Evolutionary conservation across 768 basidiomycete genomes (phyloP).

Genomic region (Lactifluus piperatus): DNA sequence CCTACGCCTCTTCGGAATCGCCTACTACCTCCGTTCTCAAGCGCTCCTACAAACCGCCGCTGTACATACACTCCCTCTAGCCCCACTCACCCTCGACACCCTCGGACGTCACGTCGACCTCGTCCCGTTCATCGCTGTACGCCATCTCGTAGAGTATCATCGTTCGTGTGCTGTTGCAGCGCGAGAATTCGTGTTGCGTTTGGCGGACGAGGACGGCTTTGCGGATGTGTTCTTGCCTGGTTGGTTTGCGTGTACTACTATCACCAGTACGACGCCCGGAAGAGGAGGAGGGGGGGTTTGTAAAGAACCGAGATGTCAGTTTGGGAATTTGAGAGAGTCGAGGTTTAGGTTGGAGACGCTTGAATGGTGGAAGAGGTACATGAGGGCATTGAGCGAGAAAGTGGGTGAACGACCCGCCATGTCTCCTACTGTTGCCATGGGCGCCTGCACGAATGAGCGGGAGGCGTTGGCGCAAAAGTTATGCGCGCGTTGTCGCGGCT

Average conservation of each 20-base stretch:
- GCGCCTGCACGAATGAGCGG: not conserved
- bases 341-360: not conserved
- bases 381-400: not conserved
- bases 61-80: not conserved
- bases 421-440: not conserved
- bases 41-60: not conserved
- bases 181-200: not conserved
- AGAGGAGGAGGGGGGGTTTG: not conserved
- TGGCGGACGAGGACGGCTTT: conserved; percentile 5
- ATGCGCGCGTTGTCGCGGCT: conserved; percentile 1
- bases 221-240: not conserved
- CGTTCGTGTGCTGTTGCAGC: not conserved
- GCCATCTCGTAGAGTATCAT: conserved; percentile 3
- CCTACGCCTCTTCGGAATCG: conserved; percentile 1
- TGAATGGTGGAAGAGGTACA: conserved; percentile 1
- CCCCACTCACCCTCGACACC: not conserved
- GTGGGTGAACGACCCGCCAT: not conserved
- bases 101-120: conserved; percentile 5
- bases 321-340: not conserved
- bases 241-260: not conserved
- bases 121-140: conserved; percentile 4
- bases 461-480: not conserved
- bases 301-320: not conserved
- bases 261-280: too few species aligned
- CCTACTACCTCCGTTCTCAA: conserved; percentile 1